A percentile compares a stretch with the other conserved stretches of the same genome.
Conservation (phyloP, 306 rosid genomes). For the Alnus rubra region DNA sequence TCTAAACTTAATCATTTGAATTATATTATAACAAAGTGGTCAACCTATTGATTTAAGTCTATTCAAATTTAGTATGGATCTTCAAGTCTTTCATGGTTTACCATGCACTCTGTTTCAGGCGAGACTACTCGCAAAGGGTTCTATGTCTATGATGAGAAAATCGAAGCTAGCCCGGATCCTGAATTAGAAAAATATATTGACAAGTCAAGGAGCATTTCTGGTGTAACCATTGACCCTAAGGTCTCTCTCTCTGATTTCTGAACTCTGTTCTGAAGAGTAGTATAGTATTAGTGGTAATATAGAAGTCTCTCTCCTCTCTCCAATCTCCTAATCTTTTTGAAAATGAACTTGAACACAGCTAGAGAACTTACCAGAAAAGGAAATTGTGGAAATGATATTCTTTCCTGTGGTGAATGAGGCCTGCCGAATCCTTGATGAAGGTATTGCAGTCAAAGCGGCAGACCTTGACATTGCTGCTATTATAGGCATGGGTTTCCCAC, state of each 20-base stretch:
- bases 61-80: too few species aligned
- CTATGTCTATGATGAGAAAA: slow-evolving; percentile 68
- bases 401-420: slow-evolving; percentile 98
- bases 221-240: slow-evolving; percentile 72
- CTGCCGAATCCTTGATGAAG: slow-evolving; percentile 91
- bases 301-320: neutral
- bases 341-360: slow-evolving; percentile 52
- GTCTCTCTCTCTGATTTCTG: slow-evolving; percentile 36
- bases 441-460: slow-evolving; percentile 86
- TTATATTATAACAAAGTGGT: too few species aligned
- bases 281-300: neutral
- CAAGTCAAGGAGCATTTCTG: slow-evolving; percentile 74
- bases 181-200: slow-evolving; percentile 78
- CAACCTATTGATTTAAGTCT: too few species aligned
- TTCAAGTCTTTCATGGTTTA: neutral
- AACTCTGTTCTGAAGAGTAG: neutral
- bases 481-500: slow-evolving; percentile 98
- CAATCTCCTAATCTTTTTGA: slow-evolving; percentile 2
- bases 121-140: slow-evolving; percentile 76
- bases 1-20: too few species aligned
- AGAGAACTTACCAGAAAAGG: slow-evolving; percentile 69
- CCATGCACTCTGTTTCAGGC: slow-evolving; percentile 47
- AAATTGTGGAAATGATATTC: slow-evolving; percentile 88
- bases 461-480: slow-evolving; percentile 83
- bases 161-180: slow-evolving; percentile 80